phyloP scores from a whole-genome alignment of 768 basidiomycete species.

The Cystofilobasidium ferigula region DNA sequence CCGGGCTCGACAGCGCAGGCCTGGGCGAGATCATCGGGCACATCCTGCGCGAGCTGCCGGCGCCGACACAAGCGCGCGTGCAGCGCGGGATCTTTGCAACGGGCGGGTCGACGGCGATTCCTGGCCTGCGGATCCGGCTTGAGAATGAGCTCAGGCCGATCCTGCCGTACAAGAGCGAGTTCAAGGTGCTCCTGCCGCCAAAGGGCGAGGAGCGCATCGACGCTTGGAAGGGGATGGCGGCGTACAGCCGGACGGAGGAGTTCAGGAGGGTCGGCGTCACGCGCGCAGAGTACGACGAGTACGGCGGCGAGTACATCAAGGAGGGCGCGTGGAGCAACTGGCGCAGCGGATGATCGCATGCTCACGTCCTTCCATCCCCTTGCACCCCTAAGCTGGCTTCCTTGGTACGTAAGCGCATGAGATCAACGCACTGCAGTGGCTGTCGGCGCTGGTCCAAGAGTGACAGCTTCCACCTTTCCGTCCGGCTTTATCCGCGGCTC shows the following conservation, averaged over 20 bases:
- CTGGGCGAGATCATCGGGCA: constrained; percentile 83
- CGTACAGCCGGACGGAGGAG: constrained; percentile 40
- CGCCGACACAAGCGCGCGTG: constrained; percentile 56
- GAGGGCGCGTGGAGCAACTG: background rate
- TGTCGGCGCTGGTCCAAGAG: too few species aligned
- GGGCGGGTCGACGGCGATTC: constrained; percentile 65
- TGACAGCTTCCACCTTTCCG: too few species aligned
- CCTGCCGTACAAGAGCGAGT: constrained; percentile 66
- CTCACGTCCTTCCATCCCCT: background rate
- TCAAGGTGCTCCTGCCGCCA: constrained; percentile 52
- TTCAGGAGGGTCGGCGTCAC: constrained; percentile 52
- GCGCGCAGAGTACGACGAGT: constrained; percentile 74
- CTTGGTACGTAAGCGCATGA: too few species aligned
- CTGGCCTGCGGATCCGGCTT: constrained; percentile 57
- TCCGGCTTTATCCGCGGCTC: too few species aligned
- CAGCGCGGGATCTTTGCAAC: constrained; percentile 84
- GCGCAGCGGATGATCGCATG: background rate
- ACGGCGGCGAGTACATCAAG: constrained; percentile 53
- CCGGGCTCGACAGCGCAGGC: constrained; percentile 87
- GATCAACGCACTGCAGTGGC: too few species aligned
- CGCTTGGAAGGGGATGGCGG: constrained; percentile 89
- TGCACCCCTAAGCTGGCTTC: too few species aligned
- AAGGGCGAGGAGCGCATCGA: constrained; percentile 54
- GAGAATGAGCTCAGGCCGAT: constrained; percentile 68
- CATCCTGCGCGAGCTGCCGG: constrained; percentile 60